Conservation (phyloP, 306 rosid species). For the Lathyrus sativus region DNA sequence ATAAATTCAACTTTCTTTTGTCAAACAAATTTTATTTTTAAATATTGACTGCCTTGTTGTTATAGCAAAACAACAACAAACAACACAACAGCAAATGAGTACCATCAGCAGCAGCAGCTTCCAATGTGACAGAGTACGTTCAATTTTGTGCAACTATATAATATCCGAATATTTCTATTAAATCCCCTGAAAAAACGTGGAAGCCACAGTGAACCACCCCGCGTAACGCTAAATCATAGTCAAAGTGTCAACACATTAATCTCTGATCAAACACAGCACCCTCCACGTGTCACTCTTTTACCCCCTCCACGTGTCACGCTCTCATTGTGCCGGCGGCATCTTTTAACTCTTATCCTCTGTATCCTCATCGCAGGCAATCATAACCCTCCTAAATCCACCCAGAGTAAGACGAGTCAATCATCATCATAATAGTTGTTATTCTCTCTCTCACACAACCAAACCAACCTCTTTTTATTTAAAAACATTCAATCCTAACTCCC, state of each 20-base stretch:
- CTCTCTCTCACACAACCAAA: constrained; percentile 11
- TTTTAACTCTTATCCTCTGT: constrained; percentile 20
- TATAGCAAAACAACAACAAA: too few species aligned
- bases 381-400: background rate
- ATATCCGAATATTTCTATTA: background rate
- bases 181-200: constrained; percentile 38
- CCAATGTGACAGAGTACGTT: too few species aligned
- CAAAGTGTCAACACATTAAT: constrained; percentile 21
- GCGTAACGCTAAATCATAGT: background rate
- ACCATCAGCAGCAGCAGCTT: too few species aligned
- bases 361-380: constrained; percentile 39
- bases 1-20: too few species aligned
- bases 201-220: background rate
- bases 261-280: constrained; percentile 9
- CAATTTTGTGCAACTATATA: background rate
- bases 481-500: constrained; percentile 24
- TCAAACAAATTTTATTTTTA: too few species aligned
- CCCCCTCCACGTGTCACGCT: constrained; percentile 36
- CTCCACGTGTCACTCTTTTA: constrained; percentile 3
- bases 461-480: constrained; percentile 52
- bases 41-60: too few species aligned
- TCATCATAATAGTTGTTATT: background rate
- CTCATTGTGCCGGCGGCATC: constrained; percentile 15
- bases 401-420: constrained; percentile 31
- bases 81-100: too few species aligned